phyloP scores from a whole-genome alignment of 1,284 basidiomycete genomes.

The Bondarzewia mesenterica region DNA sequence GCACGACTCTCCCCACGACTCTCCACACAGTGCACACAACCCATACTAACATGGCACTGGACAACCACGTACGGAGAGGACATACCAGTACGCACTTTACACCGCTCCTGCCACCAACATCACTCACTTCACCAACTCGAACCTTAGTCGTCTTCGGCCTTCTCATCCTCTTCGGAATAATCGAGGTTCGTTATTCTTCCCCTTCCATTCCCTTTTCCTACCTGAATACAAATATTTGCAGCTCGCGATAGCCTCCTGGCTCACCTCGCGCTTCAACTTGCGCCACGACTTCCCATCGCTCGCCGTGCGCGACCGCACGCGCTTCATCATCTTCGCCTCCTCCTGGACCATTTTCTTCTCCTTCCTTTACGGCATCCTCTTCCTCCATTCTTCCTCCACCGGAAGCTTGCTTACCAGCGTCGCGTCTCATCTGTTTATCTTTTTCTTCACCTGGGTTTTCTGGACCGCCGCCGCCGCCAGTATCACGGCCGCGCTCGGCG shows the following conservation, averaged over 20 bases:
- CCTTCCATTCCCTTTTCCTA: background rate
- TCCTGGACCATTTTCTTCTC: constrained; percentile 60
- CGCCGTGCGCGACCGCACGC: constrained; percentile 49
- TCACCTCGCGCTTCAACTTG: constrained; percentile 46
- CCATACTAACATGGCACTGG: background rate
- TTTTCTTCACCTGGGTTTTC: constrained; percentile 49
- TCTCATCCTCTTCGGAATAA: constrained; percentile 3
- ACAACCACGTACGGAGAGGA: constrained; percentile 6
- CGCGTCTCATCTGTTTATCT: constrained; percentile 23
- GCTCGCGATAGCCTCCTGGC: constrained; percentile 65
- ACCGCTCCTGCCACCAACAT: background rate
- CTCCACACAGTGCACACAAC: background rate
- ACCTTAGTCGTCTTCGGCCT: constrained; percentile 2
- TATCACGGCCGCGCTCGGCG: constrained; percentile 56
- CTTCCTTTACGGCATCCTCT: constrained; percentile 42
- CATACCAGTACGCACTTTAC: constrained; percentile 6
- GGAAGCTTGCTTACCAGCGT: constrained; percentile 51
- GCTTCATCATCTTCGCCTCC: constrained; percentile 59
- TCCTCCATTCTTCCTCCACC: constrained; percentile 36
- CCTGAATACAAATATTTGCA: constrained; percentile 16
- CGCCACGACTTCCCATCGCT: constrained; percentile 43
- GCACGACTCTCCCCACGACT: background rate
- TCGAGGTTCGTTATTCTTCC: background rate
- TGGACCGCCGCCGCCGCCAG: constrained; percentile 39
- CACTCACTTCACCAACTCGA: background rate